Percentiles rank a stretch among this genome's conserved stretches.
Evolutionary conservation across 768 basidiomycete genomes (phyloP).

Genomic region (Dioszegia aurantiaca): DNA sequence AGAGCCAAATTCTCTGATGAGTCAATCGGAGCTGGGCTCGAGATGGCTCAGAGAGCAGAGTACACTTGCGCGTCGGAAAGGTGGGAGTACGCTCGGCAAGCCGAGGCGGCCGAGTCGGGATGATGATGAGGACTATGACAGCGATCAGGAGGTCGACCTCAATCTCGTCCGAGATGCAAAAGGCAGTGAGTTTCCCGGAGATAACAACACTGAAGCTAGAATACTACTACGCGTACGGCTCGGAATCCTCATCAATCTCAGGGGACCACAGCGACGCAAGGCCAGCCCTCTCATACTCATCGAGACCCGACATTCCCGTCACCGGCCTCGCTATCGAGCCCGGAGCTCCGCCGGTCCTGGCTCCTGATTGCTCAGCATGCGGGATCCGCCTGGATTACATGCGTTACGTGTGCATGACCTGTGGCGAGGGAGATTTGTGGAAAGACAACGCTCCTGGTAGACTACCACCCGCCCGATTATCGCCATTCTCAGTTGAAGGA

Average conservation of each 20-base stretch:
- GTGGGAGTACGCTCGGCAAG: conserved; percentile 7
- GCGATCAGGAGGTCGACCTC: conserved; percentile 38
- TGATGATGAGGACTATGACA: conserved; percentile 32
- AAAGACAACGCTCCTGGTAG: conserved; percentile 29
- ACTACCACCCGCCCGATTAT: conserved; percentile 12
- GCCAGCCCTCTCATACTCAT: neutral
- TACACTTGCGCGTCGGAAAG: conserved; percentile 62
- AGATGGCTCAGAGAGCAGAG: conserved; percentile 83
- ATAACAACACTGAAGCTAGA: conserved; percentile 19
- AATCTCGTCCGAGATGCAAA: conserved; percentile 38
- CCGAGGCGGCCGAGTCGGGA: conserved; percentile 17
- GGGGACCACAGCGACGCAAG: conserved; percentile 11
- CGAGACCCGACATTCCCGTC: conserved; percentile 10
- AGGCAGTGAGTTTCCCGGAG: conserved; percentile 39
- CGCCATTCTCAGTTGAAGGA: conserved; percentile 8
- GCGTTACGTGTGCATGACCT: conserved; percentile 83
- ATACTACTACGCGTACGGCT: conserved; percentile 51
- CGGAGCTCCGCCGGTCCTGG: conserved; percentile 58
- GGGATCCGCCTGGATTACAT: conserved; percentile 71
- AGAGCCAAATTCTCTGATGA: conserved; percentile 24
- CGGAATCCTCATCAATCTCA: conserved; percentile 21
- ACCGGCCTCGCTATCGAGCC: conserved; percentile 28
- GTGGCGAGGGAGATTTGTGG: conserved; percentile 61
- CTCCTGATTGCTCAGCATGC: conserved; percentile 76
- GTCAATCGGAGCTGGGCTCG: conserved; percentile 61